Conservation (phyloP, 179 eudicot species). For the Drosera spatulata region DNA sequence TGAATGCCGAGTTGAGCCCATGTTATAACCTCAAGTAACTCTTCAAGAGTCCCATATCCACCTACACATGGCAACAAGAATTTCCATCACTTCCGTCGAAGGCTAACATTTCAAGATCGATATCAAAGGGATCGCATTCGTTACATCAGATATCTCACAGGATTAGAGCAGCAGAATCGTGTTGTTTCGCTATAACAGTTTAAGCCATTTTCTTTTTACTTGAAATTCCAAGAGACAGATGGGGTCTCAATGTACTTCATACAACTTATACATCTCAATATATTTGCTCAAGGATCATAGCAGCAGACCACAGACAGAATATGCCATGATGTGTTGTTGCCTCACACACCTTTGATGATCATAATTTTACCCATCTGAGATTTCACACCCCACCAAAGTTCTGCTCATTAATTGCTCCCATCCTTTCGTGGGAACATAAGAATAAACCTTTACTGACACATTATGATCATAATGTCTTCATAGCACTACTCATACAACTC, state of each 20-base stretch:
- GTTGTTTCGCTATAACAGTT: too few species aligned
- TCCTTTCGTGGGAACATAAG: not conserved
- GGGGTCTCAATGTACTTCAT: too few species aligned
- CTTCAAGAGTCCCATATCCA: slow-evolving; percentile 88
- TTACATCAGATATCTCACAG: too few species aligned
- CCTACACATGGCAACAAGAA: slow-evolving; percentile 29
- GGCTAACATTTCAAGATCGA: too few species aligned
- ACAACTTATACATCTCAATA: too few species aligned
- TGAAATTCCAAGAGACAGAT: too few species aligned
- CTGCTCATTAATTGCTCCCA: not conserved
- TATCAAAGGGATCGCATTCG: too few species aligned
- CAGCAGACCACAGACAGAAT: too few species aligned
- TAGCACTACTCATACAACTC: not conserved
- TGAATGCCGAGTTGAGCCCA: slow-evolving; percentile 97
- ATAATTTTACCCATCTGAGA: not conserved
- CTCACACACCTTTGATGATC: not conserved
- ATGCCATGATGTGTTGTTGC: too few species aligned
- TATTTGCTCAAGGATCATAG: too few species aligned
- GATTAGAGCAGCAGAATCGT: too few species aligned
- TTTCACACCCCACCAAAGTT: not conserved
- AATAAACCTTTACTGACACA: not conserved
- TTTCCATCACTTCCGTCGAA: not conserved
- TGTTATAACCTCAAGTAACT: slow-evolving; percentile 14
- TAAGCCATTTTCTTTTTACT: too few species aligned
- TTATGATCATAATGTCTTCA: not conserved